Base-by-base conservation (phyloP, 208 protist species). In the Leishmania braziliensis region DNA sequence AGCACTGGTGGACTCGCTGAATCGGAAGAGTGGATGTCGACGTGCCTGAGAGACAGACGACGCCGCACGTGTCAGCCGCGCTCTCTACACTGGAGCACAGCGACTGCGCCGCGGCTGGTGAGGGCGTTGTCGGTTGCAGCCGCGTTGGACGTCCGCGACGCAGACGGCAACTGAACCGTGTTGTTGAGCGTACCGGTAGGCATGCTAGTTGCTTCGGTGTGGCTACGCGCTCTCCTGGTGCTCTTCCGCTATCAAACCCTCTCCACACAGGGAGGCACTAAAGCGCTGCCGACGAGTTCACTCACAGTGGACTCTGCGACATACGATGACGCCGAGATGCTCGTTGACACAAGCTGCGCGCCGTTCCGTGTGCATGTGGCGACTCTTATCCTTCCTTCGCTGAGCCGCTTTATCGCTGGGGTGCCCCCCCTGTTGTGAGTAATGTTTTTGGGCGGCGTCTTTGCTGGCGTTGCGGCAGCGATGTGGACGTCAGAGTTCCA, bases 241-340 rank as follows among this genome's bases (percentile, higher is more conserved):
- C 77, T 85, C 29, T 79, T 85, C 43, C 82, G 82, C 72, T 85
- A 82, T 56, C 81, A 71, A 46, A 77, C 48, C 71, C 23, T 58
- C 5, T 14, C 20, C 36, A 36, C 36, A 10, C 33, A 62, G 20
- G 72, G 33, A 6, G 62, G 29, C 14, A 18, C 5, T 60, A 53
- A 9, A 43, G 20, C 54, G 46, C 33, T 8, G 46, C 20, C n/a
- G 58, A 16, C 2, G 36, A 84, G 68, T 53, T 62, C 81, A 23
- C 50, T 36, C 26, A 16, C 46, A 23, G 10, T 36, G 29, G 76
- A 65, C 29, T 23, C 62, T 14, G 12, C 70, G 1, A 54, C 33
- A 18, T 29, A 66, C 10, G 43, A 10, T 0, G 71, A 4, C 36
- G 36, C 16, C 12, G 81, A 80, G 12, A 62, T 65, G n/a, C 29